phyloP scores from a whole-genome alignment of 164 flowering plant genomes.

The Stephania yunnanensis region DNA sequence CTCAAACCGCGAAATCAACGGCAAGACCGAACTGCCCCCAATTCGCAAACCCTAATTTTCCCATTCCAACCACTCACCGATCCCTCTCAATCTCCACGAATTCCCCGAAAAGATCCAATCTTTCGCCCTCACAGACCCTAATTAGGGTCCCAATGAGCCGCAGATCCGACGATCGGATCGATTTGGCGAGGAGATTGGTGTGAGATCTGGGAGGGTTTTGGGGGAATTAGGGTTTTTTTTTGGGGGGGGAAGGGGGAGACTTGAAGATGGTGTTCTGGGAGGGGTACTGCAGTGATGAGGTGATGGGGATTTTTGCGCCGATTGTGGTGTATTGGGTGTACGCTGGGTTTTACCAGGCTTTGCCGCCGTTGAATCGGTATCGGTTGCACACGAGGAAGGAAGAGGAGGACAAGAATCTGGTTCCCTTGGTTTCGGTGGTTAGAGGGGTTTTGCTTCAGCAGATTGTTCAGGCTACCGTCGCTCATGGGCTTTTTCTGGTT shows the following conservation, averaged over 20 bases:
- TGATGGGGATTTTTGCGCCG: slow-evolving; percentile 80
- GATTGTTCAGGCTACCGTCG: slow-evolving; percentile 68
- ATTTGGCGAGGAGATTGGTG: background rate
- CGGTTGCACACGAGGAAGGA: slow-evolving; percentile 69
- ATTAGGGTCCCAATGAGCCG: background rate
- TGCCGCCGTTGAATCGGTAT: slow-evolving; percentile 57
- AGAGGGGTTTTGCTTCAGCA: slow-evolving; percentile 81
- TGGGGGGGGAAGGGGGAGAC: background rate
- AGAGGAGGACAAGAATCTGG: slow-evolving; percentile 63
- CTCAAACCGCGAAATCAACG: background rate
- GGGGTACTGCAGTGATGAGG: slow-evolving; percentile 71
- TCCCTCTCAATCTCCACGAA: background rate
- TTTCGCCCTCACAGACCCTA: background rate
- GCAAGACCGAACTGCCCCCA: background rate
- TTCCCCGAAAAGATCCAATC: background rate
- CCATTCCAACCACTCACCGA: no score
- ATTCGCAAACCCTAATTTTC: background rate
- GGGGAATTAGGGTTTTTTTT: background rate
- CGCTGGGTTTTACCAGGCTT: slow-evolving; percentile 70
- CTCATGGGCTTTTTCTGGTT: slow-evolving; percentile 52
- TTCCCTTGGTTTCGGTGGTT: slow-evolving; percentile 47
- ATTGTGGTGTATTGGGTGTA: slow-evolving; percentile 77
- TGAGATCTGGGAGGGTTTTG: background rate
- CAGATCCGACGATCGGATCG: slow-evolving; percentile 7
- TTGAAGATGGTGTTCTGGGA: slow-evolving; percentile 72